Evolutionary conservation across 306 rosid species (phyloP).

Genomic region (Vigna nakashimae): DNA sequence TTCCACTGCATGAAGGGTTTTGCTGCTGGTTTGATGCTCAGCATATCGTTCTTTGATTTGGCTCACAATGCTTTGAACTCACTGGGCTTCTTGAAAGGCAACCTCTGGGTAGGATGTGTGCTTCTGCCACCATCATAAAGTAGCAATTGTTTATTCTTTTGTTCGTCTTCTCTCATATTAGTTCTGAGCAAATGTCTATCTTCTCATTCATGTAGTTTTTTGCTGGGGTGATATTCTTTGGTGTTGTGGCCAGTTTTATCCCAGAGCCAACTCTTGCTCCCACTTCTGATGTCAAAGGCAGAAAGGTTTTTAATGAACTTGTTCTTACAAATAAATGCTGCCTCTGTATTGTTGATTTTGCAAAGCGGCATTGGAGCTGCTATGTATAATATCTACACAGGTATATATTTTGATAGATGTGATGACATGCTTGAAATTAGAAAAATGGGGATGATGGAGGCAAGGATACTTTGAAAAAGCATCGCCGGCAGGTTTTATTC

Average conservation of each 20-base stretch:
- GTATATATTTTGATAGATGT: conserved; percentile 50
- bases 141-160: conserved; percentile 10
- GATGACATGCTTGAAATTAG: conserved; percentile 61
- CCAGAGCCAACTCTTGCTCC: conserved; percentile 90
- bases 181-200: conserved; percentile 25
- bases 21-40: conserved; percentile 97
- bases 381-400: conserved; percentile 28
- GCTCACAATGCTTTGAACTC: conserved; percentile 98
- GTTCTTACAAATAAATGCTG: conserved; percentile 26
- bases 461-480: conserved; percentile 92
- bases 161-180: conserved; percentile 13
- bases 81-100: conserved; percentile 90
- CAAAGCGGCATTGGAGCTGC: conserved; percentile 45
- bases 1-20: conserved; percentile 69
- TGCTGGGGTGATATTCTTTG: conserved; percentile 93
- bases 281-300: conserved; percentile 63
- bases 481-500: conserved; percentile 86
- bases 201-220: conserved; percentile 70
- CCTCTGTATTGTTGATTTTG: conserved; percentile 25
- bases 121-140: conserved; percentile 16
- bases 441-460: conserved; percentile 76
- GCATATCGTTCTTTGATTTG: conserved; percentile 95
- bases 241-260: conserved; percentile 74
- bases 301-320: conserved; percentile 60
- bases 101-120: conserved; percentile 77